These are phyloP conservation scores for Fomitopsis schrenkii DNA, from an alignment of 1,284 basidiomycete species.

Conservation along the genomic window DNA sequence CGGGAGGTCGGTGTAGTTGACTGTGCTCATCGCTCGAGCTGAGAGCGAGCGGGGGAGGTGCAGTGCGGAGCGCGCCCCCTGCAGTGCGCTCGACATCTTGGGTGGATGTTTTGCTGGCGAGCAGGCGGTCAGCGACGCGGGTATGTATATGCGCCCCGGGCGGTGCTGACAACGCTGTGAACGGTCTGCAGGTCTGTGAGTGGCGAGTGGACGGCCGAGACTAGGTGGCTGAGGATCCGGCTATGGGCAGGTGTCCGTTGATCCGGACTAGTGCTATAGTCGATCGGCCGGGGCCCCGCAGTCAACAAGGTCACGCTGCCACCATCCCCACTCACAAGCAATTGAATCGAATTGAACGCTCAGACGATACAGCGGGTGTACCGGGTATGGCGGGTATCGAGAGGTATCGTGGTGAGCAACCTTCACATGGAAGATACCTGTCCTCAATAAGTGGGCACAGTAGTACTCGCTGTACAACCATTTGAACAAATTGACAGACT, in stretches of 20 bases:
- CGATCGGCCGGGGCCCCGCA: not conserved
- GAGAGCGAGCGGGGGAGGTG: slow-evolving; percentile 12
- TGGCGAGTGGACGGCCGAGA: not conserved
- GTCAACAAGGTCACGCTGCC: not conserved
- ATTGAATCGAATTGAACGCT: too few relatives aligned
- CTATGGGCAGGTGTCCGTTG: not conserved
- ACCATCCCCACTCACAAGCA: too few relatives aligned
- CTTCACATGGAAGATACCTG: too few relatives aligned
- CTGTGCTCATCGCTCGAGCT: slow-evolving; percentile 15
- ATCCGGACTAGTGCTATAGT: not conserved
- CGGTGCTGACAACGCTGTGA: not conserved
- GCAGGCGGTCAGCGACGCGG: not conserved
- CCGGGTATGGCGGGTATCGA: too few relatives aligned
- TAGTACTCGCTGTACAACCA: too few relatives aligned
- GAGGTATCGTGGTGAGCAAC: too few relatives aligned
- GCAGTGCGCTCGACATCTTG: not conserved
- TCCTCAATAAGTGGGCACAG: too few relatives aligned
- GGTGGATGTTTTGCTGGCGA: not conserved
- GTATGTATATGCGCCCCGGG: not conserved
- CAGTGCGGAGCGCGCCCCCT: not conserved
- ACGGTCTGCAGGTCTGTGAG: not conserved
- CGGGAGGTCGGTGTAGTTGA: slow-evolving; percentile 13
- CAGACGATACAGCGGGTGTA: too few relatives aligned
- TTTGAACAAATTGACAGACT: too few relatives aligned
- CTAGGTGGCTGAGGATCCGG: not conserved